These are phyloP conservation scores for Echinochloa phyllopogon DNA, from an alignment of 176 grass and related monocot species.

Conservation along the genomic window DNA sequence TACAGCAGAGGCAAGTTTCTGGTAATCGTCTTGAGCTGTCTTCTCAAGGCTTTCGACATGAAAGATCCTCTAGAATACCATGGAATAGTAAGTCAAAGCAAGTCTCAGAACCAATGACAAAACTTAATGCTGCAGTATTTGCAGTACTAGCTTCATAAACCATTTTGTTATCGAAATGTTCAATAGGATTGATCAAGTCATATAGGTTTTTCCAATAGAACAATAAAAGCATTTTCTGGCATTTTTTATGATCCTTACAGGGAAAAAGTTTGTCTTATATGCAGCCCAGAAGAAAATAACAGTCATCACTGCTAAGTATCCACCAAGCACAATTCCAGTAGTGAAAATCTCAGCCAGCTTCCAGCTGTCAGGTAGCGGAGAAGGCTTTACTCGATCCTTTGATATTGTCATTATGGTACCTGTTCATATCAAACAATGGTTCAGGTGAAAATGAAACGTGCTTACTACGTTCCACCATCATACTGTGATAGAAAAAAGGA, in stretches of 20 bases:
- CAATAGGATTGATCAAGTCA: neutral
- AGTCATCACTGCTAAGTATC: slow-evolving; percentile 57
- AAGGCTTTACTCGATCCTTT: slow-evolving; percentile 53
- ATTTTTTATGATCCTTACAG: slow-evolving; percentile 28
- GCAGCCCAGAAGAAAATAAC: slow-evolving; percentile 58
- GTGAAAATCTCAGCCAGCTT: slow-evolving; percentile 55
- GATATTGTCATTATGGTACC: slow-evolving; percentile 58
- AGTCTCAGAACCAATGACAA: slow-evolving; percentile 1
- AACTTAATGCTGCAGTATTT: neutral
- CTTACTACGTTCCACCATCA: neutral
- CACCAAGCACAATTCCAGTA: slow-evolving; percentile 48
- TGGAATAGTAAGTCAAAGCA: neutral
- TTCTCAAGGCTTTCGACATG: slow-evolving; percentile 50
- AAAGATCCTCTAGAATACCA: slow-evolving; percentile 43
- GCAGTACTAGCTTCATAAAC: neutral
- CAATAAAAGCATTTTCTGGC: neutral
- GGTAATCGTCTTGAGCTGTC: slow-evolving; percentile 49
- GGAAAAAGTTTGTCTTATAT: slow-evolving; percentile 51
- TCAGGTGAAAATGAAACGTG: neutral
- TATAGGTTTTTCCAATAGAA: neutral
- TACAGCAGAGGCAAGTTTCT: slow-evolving; percentile 47
- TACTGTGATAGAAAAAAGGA: neutral
- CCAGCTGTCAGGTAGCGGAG: slow-evolving; percentile 53
- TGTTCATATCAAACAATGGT: slow-evolving; percentile 8
- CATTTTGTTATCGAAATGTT: neutral